Percentiles rank a stretch among this genome's conserved stretches.
These are phyloP conservation scores for Arthrinium puccinioides DNA, from an alignment of 2,329 filamentous ascomycete genomes.

Conservation along the genomic window DNA sequence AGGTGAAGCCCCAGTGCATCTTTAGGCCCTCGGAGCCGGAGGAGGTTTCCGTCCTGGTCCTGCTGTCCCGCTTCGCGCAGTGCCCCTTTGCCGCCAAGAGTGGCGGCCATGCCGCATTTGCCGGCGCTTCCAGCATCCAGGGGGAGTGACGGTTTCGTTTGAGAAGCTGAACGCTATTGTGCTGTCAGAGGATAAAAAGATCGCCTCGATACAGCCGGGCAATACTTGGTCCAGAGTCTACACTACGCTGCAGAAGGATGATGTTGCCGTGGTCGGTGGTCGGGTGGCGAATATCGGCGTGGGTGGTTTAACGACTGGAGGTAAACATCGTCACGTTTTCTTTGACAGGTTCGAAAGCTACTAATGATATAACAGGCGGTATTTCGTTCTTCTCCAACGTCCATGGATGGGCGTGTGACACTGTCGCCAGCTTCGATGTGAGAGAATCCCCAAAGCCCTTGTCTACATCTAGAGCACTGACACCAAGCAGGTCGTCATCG, in stretches of 20 bases:
- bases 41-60: neutral
- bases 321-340: too few relatives aligned
- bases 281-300: conserved; percentile 17
- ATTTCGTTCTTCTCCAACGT: conserved; percentile 14
- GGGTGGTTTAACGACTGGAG: conserved; percentile 16
- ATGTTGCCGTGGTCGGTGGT: conserved; percentile 13
- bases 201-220: conserved; percentile 22
- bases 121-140: conserved; percentile 13
- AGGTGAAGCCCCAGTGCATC: neutral
- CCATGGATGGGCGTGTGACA: conserved; percentile 37
- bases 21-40: neutral
- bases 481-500: neutral
- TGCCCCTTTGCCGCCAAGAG: conserved; percentile 31
- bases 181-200: conserved; percentile 16
- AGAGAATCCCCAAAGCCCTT: neutral
- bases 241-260: conserved; percentile 4
- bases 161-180: conserved; percentile 20
- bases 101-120: conserved; percentile 19
- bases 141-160: conserved; percentile 9
- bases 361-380: too few relatives aligned
- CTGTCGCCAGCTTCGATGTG: conserved; percentile 32
- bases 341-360: too few relatives aligned
- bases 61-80: conserved; percentile 2
- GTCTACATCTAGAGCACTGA: neutral
- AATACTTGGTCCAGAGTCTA: conserved; percentile 16